These are phyloP conservation scores for Betula pendula DNA, from an alignment of 306 rosid genomes.

Conservation along the genomic window DNA sequence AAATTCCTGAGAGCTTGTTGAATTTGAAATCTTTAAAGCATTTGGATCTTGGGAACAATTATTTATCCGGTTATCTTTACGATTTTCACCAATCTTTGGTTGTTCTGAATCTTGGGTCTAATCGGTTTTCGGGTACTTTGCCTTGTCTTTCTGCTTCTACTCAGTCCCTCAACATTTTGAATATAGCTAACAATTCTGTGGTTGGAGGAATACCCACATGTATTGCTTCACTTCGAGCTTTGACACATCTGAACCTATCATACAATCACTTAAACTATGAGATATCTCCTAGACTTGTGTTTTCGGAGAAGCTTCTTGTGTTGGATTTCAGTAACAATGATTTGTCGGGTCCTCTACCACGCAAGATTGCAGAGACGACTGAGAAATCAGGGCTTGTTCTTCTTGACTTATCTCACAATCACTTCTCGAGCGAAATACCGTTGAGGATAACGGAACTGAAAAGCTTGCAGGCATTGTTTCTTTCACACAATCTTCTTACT, in stretches of 20 bases:
- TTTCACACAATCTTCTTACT: slow-evolving; percentile 81
- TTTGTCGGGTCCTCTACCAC: slow-evolving; percentile 80
- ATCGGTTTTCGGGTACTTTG: slow-evolving; percentile 82
- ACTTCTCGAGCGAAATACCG: slow-evolving; percentile 85
- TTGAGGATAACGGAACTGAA: slow-evolving; percentile 85
- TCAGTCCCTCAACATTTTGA: slow-evolving; percentile 62
- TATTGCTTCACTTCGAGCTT: slow-evolving; percentile 67
- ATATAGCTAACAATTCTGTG: slow-evolving; percentile 77
- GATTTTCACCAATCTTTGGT: slow-evolving; percentile 77
- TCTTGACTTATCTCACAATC: slow-evolving; percentile 92
- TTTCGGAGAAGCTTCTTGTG: slow-evolving; percentile 82
- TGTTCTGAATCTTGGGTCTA: slow-evolving; percentile 78
- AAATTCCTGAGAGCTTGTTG: slow-evolving; percentile 73
- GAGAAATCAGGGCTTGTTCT: slow-evolving; percentile 91
- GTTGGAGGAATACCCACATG: slow-evolving; percentile 89
- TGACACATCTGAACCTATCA: slow-evolving; percentile 80
- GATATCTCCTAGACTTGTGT: slow-evolving; percentile 79
- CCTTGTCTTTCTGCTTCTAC: slow-evolving; percentile 84
- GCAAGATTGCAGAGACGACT: slow-evolving; percentile 72
- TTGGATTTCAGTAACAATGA: slow-evolving; percentile 92
- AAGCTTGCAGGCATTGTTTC: slow-evolving; percentile 95
- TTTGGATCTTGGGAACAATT: slow-evolving; percentile 68
- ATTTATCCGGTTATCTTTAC: slow-evolving; percentile 55
- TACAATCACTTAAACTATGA: slow-evolving; percentile 70
- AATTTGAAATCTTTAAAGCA: slow-evolving; percentile 57